Evolutionary conservation across 257 asterid genomes (phyloP).

Genomic region (Striga asiatica): DNA sequence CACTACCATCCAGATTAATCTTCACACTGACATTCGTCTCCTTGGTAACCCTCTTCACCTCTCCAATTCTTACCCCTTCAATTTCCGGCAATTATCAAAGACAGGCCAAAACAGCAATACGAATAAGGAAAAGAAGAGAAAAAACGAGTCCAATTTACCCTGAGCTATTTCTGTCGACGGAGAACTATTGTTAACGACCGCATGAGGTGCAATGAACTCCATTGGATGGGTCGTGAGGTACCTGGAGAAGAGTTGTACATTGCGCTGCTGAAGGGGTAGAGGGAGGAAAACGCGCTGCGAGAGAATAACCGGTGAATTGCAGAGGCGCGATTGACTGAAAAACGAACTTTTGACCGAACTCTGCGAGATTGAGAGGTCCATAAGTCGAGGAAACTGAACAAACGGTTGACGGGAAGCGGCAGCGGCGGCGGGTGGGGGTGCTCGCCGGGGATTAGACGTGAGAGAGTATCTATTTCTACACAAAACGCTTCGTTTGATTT

Average conservation of each 20-base stretch:
- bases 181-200: conserved; percentile 26
- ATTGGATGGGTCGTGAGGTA: conserved; percentile 11
- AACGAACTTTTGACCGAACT: too few relatives aligned
- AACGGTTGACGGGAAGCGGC: too few relatives aligned
- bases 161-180: conserved; percentile 18
- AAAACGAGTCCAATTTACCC: conserved; percentile 17
- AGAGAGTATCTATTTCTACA: too few relatives aligned
- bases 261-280: conserved; percentile 14
- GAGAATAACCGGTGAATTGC: too few relatives aligned
- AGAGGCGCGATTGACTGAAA: too few relatives aligned
- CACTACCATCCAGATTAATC: conserved; percentile 60
- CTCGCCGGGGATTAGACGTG: too few relatives aligned
- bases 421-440: too few relatives aligned
- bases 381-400: too few relatives aligned
- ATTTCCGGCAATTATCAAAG: background rate
- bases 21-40: conserved; percentile 65
- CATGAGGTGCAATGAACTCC: conserved; percentile 17
- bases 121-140: background rate
- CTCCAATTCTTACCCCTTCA: conserved; percentile 42
- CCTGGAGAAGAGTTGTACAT: conserved; percentile 8
- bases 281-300: conserved; percentile 4
- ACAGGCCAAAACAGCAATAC: background rate
- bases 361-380: too few relatives aligned
- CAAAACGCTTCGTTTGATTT: too few relatives aligned
- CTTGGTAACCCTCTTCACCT: conserved; percentile 58